Evolutionary conservation across 2,329 filamentous ascomycete genomes (phyloP), one percentile per base, ranked within the genome.

Genomic region (Colletotrichum shisoi): DNA sequence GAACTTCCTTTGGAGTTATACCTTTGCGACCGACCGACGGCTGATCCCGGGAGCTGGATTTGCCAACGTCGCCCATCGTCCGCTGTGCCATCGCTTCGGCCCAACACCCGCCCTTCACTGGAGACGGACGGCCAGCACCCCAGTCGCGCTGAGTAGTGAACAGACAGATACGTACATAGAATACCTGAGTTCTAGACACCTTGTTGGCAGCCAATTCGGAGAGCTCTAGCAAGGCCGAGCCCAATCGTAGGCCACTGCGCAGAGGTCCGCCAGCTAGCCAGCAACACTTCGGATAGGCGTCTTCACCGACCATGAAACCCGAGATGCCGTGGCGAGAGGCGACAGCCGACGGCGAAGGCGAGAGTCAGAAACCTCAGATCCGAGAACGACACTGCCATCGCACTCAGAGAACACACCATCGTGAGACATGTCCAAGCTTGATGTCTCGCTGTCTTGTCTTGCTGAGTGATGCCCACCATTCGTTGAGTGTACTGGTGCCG

Each of bases 81-180:
- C 57, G 46, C 46, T 31, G 37, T 46, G 42, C 63, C 49, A 54
- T 67, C 48, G 61, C 64, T 67, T 59, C 61, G 49, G 64, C 40
- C 57, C 54, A 45, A 53, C 49, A 64, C 19, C 45, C 39, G 19
- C 48, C 52, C 54, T 42, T 44, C 24, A 51, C 49, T 59, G 13
- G 24, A 24, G 24, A 56, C 49, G 61, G 54, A 17, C 42, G 31
- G n/a, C 49, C 54, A 61, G 61, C 21, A 42, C 49, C 40, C 24
- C 56, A 48, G 37, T 53, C 64, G 24, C 19, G 21, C 46, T 42
- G 44, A 67, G 48, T 46, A 44, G 37, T 21, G 27, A 56, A 51
- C 44, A 34, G 31, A 34, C 31, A 8, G 31, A 34, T 34, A 7
- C 31, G 31, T 34, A 9, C 31, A 34, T 9, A 31, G 27, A 31